Percentiles rank a stretch among this genome's conserved stretches.
Evolutionary conservation across 202 grass and related monocot genomes (phyloP).

Genomic region (Eragrostis tef): DNA sequence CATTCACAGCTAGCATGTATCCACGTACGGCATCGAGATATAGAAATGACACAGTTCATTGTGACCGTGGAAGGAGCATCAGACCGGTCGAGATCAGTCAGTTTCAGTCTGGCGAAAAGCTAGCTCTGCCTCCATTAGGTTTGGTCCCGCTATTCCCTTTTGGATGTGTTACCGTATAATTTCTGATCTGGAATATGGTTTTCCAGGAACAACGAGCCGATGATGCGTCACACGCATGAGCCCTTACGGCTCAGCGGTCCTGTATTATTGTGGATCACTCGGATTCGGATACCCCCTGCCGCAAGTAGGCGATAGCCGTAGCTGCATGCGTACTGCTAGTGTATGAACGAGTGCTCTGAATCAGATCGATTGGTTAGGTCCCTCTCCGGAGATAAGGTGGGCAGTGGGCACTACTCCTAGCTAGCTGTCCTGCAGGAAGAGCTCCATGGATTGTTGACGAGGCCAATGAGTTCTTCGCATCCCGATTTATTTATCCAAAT

Average conservation of each 20-base stretch:
- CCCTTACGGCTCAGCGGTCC: background rate
- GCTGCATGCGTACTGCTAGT: background rate
- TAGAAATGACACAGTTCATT: background rate
- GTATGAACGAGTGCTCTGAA: background rate
- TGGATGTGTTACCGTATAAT: background rate
- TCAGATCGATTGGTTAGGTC: background rate
- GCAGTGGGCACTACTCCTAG: background rate
- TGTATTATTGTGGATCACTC: slow-evolving; percentile 8
- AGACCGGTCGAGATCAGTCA: background rate
- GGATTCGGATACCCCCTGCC: background rate
- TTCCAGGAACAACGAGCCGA: no score
- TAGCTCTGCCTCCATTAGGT: background rate
- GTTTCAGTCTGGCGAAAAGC: slow-evolving; percentile 10
- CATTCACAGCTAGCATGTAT: background rate
- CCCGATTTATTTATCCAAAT: background rate
- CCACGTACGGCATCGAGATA: background rate
- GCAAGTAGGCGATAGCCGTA: background rate
- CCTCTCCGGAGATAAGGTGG: background rate
- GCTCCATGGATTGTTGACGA: slow-evolving; percentile 7
- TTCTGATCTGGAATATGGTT: background rate
- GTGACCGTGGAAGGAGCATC: background rate
- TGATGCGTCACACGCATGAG: background rate
- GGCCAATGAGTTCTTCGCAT: background rate
- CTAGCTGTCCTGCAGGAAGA: background rate
- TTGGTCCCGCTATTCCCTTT: background rate